Evolutionary conservation across 805 yeast species (phyloP).

Genomic region (Maudiozyma barnettii): DNA sequence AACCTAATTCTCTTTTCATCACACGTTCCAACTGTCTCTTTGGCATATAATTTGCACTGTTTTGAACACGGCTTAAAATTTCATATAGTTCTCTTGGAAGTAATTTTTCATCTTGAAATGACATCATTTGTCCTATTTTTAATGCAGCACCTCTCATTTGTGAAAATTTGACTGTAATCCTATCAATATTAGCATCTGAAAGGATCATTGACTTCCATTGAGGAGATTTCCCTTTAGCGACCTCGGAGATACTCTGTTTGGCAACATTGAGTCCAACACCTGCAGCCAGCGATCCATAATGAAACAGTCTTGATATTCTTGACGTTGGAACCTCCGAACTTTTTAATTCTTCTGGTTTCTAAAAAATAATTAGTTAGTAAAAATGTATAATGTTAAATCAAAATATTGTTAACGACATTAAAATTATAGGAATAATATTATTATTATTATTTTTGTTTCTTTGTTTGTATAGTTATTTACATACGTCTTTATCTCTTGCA

Average conservation of each 20-base stretch:
- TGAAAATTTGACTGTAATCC: slow-evolving; percentile 78
- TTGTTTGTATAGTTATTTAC: slow-evolving; percentile 1
- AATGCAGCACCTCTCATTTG: slow-evolving; percentile 99
- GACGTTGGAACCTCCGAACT: slow-evolving; percentile 73
- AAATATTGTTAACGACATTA: neutral
- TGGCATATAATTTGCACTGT: slow-evolving; percentile 95
- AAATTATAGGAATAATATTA: too few relatives aligned
- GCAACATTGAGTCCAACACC: slow-evolving; percentile 82
- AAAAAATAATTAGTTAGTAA: neutral
- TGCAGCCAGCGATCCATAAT: slow-evolving; percentile 88
- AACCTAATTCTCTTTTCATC: slow-evolving; percentile 63
- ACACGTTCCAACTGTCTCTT: slow-evolving; percentile 75
- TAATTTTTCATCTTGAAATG: slow-evolving; percentile 83
- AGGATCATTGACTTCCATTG: slow-evolving; percentile 52
- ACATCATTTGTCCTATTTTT: slow-evolving; percentile 92
- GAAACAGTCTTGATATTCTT: slow-evolving; percentile 80
- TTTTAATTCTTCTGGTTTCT: slow-evolving; percentile 4
- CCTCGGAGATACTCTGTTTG: slow-evolving; percentile 61
- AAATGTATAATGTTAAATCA: neutral
- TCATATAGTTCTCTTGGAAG: slow-evolving; percentile 79
- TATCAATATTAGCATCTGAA: slow-evolving; percentile 74
- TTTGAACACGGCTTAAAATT: slow-evolving; percentile 76
- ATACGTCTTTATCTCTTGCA: neutral
- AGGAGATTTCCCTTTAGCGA: slow-evolving; percentile 45
- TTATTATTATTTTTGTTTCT: too few relatives aligned